These are phyloP conservation scores for Ustilago nuda DNA, from an alignment of 1,284 basidiomycete genomes.

Conservation along the genomic window DNA sequence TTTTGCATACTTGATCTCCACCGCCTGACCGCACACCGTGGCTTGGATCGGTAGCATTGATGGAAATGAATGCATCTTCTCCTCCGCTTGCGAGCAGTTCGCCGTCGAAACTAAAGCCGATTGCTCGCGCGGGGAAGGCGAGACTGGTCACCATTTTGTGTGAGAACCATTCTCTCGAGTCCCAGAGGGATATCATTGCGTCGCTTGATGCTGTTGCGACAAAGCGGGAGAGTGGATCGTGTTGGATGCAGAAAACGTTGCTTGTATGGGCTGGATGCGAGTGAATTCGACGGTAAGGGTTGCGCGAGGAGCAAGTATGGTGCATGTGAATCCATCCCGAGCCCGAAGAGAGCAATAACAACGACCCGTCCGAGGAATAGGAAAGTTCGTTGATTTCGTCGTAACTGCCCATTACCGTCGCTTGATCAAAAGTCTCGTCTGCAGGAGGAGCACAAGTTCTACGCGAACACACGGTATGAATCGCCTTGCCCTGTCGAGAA, in stretches of 20 bases:
- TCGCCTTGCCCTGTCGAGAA: slow-evolving; percentile 18
- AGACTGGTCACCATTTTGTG: slow-evolving; percentile 46
- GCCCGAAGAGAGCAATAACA: slow-evolving; percentile 59
- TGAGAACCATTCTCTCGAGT: slow-evolving; percentile 40
- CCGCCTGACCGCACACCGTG: neutral
- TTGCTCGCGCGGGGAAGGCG: slow-evolving; percentile 49
- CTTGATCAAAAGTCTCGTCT: neutral
- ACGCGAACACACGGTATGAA: slow-evolving; percentile 47
- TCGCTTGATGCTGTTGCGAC: slow-evolving; percentile 58
- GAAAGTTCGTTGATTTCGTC: slow-evolving; percentile 65
- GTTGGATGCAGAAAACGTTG: slow-evolving; percentile 59
- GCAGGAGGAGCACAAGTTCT: slow-evolving; percentile 4
- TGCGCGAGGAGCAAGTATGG: slow-evolving; percentile 22
- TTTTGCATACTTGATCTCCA: slow-evolving; percentile 37
- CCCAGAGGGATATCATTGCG: slow-evolving; percentile 56
- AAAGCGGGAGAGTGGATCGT: slow-evolving; percentile 53
- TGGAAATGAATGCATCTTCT: slow-evolving; percentile 56
- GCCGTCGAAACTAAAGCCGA: slow-evolving; percentile 63
- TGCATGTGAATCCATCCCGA: slow-evolving; percentile 51
- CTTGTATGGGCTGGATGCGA: slow-evolving; percentile 52
- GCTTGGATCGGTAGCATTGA: slow-evolving; percentile 26
- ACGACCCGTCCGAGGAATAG: slow-evolving; percentile 55
- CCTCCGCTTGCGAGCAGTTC: slow-evolving; percentile 63
- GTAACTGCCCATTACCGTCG: slow-evolving; percentile 13
- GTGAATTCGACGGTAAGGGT: slow-evolving; percentile 23